A percentile compares a stretch with the other conserved stretches of the same genome.
Conservation (phyloP, 345 rosid genomes). For the Excoecaria agallocha region DNA sequence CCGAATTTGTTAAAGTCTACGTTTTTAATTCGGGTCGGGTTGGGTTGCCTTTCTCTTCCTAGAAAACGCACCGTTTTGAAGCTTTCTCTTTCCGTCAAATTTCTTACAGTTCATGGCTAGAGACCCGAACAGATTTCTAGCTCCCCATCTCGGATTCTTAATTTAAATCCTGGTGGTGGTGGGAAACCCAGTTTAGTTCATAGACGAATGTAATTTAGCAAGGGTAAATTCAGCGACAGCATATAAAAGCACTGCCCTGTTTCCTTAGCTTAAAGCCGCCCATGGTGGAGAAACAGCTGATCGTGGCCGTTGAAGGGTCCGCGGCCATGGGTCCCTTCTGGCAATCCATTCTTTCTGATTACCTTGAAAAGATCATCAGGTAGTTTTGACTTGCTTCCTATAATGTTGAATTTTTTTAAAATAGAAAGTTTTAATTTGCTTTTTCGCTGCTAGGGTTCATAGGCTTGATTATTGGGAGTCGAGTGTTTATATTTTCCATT, state of each 20-base stretch:
- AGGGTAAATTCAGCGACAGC: neutral
- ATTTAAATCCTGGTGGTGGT: neutral
- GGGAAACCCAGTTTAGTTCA: neutral
- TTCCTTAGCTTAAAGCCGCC: neutral
- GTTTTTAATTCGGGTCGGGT: neutral
- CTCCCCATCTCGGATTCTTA: neutral
- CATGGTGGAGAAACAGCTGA: constrained; percentile 78
- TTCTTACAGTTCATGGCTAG: neutral
- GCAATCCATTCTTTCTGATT: constrained; percentile 67
- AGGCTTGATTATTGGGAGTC: neutral
- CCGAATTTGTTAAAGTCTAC: neutral
- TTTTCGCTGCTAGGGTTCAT: neutral
- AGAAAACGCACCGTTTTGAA: neutral
- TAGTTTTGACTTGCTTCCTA: constrained; percentile 8
- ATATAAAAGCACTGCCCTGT: neutral
- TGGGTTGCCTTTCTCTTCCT: neutral
- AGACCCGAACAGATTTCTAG: neutral
- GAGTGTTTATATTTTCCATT: neutral
- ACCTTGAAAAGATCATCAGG: constrained; percentile 90
- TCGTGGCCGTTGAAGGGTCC: constrained; percentile 86
- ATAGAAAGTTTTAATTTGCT: neutral
- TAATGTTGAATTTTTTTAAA: neutral
- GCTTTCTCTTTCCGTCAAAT: neutral
- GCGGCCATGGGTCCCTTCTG: constrained; percentile 93
- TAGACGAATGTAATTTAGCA: neutral